Conservation (phyloP, 1,139 yeast species). For the Arxiozyma bovina region DNA sequence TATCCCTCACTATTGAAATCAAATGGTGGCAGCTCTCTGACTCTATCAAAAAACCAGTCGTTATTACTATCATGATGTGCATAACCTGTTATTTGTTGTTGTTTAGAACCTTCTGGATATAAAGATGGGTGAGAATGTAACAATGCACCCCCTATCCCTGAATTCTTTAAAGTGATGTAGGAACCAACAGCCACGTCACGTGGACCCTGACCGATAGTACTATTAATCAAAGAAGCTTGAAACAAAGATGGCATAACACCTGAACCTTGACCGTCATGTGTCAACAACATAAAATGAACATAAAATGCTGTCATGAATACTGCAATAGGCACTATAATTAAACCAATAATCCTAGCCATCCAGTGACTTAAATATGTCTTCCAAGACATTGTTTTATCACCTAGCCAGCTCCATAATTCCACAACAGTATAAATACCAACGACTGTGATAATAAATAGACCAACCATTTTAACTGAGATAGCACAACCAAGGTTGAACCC, state of each 20-base stretch:
- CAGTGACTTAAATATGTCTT: slow-evolving; percentile 50
- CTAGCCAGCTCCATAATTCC: slow-evolving; percentile 63
- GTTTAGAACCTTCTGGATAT: slow-evolving; percentile 90
- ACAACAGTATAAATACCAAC: slow-evolving; percentile 70
- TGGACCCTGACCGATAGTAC: slow-evolving; percentile 78
- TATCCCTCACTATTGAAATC: slow-evolving; percentile 34
- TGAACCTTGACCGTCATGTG: slow-evolving; percentile 85
- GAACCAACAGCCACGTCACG: slow-evolving; percentile 75
- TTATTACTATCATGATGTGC: slow-evolving; percentile 88
- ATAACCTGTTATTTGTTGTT: slow-evolving; percentile 93
- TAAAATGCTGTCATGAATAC: slow-evolving; percentile 62
- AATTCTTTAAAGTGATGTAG: slow-evolving; percentile 76
- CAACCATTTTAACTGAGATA: slow-evolving; percentile 82
- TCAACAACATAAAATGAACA: slow-evolving; percentile 63
- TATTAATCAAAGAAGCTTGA: slow-evolving; percentile 85
- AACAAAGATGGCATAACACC: slow-evolving; percentile 94
- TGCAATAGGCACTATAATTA: slow-evolving; percentile 52
- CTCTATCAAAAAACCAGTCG: slow-evolving; percentile 78
- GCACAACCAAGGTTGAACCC: slow-evolving; percentile 70
- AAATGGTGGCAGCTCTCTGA: slow-evolving; percentile 51
- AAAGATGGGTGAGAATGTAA: slow-evolving; percentile 92
- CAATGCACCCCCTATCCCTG: slow-evolving; percentile 86
- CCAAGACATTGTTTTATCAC: slow-evolving; percentile 47
- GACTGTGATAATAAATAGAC: slow-evolving; percentile 63
- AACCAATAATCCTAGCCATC: slow-evolving; percentile 51